These are phyloP conservation scores for Logfia minima DNA, from an alignment of 129 eudicot species.

Conservation along the genomic window DNA sequence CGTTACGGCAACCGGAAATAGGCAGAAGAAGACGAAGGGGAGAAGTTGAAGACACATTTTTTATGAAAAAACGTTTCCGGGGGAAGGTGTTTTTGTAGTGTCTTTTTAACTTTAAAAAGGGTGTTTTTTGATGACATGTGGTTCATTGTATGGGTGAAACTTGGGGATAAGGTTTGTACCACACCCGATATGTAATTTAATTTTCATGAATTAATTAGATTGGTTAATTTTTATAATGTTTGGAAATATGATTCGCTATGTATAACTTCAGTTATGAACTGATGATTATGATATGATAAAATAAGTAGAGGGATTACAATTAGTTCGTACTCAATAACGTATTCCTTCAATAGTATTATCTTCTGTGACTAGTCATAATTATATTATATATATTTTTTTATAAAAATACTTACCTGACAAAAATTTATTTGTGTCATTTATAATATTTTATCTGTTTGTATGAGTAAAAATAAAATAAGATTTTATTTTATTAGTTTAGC, in stretches of 20 bases:
- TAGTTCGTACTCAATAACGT: no score
- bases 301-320: no score
- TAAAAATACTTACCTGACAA: no score
- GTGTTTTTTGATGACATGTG: slow-evolving; percentile 15
- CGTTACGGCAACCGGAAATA: slow-evolving; percentile 30
- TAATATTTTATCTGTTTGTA: no score
- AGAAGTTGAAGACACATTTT: slow-evolving; percentile 23
- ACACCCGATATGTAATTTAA: background rate
- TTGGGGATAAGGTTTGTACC: slow-evolving; percentile 35
- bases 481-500: no score
- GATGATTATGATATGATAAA: no score
- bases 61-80: background rate
- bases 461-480: no score
- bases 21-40: slow-evolving; percentile 32
- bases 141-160: slow-evolving; percentile 27
- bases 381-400: no score
- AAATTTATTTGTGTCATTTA: no score
- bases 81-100: slow-evolving; percentile 3
- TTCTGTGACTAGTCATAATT: no score
- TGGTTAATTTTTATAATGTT: background rate
- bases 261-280: background rate
- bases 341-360: no score
- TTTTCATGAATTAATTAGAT: background rate
- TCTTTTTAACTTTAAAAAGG: slow-evolving; percentile 14
- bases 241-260: background rate